Evolutionary conservation across 1,284 basidiomycete species (phyloP), one percentile per base, ranked within the genome.

Genomic region (Baeospora myosura): DNA sequence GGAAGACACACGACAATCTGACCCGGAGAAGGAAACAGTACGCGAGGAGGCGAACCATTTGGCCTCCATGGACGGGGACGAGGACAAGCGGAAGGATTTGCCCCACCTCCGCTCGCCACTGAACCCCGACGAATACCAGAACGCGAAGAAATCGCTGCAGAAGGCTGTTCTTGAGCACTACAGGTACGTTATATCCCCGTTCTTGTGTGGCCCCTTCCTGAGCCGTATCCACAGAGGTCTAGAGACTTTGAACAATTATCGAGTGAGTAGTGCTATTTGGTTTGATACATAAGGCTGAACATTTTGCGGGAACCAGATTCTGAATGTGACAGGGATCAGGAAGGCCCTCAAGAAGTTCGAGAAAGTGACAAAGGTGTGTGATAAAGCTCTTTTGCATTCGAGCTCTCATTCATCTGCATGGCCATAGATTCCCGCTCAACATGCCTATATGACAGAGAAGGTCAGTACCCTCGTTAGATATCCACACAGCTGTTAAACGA

Each of bases 301-400:
- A 28, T 22, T 45, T 37, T 22, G n/a, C 21, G 14, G 10, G n/a
- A 28, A 39, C 12, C 46, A 92, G 83, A 81, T 87, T 35, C 63
- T 97, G 39, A 97, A 97, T 59, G 61, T 93, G 6, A 88, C 88
- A 2, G 94, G 92, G 0, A 93, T 97, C 59, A 72, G 88, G 17
- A 97, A 98, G 60, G 86, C 85, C 0, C 59, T 96, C 48, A 97
- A 93, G 64, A 98, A 96, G 65, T 96, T 92, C 52, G 89, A 92
- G 57, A 97, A 96, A 63, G 68, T 78, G 2, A 85, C 88, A 1
- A 78, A 73, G 54, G 83, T 84, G 66, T 43, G 6, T 18, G 41
- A 4, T 26, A 2, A 31, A 14, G 33, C 31, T 14, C 18, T 23
- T 23, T 22, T n/a, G n/a, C n/a, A n/a, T n/a, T n/a, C n/a, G n/a